Evolutionary conservation across 2,329 filamentous ascomycete genomes (phyloP).

Genomic region (Colletotrichum liriopes): DNA sequence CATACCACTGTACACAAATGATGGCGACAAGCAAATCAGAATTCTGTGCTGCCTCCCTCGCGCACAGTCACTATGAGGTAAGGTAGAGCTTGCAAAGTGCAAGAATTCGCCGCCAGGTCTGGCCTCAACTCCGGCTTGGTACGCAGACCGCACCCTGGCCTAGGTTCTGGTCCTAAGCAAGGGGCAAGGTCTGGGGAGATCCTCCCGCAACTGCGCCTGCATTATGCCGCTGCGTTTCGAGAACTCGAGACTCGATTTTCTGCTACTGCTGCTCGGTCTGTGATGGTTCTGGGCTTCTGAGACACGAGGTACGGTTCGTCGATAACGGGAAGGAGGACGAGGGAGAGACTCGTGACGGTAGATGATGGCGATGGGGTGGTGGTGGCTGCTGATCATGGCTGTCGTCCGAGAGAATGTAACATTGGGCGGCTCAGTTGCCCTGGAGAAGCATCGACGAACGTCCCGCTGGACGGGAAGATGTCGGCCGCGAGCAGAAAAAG

Average conservation of each 20-base stretch:
- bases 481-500: neutral
- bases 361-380: neutral
- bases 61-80: neutral
- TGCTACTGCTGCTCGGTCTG: constrained; percentile 18
- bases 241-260: constrained; percentile 25
- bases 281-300: constrained; percentile 21
- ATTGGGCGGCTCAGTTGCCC: neutral
- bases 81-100: neutral
- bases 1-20: constrained; percentile 1
- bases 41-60: neutral
- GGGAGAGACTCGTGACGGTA: neutral
- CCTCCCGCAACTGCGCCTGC: constrained; percentile 7
- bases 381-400: constrained; percentile 15
- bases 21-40: neutral
- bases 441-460: neutral
- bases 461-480: neutral
- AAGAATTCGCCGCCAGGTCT: constrained; percentile 10
- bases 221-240: constrained; percentile 34
- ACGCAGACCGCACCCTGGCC: constrained; percentile 8
- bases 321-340: neutral
- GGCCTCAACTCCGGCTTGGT: constrained; percentile 13
- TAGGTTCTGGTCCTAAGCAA: constrained; percentile 12
- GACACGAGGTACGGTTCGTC: constrained; percentile 13
- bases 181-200: constrained; percentile 17
- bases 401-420: constrained; percentile 25